A percentile compares a stretch with the other conserved stretches of the same genome.
These are phyloP conservation scores for Claviceps monticola DNA, from an alignment of 2,329 filamentous ascomycete species.

Conservation along the genomic window DNA sequence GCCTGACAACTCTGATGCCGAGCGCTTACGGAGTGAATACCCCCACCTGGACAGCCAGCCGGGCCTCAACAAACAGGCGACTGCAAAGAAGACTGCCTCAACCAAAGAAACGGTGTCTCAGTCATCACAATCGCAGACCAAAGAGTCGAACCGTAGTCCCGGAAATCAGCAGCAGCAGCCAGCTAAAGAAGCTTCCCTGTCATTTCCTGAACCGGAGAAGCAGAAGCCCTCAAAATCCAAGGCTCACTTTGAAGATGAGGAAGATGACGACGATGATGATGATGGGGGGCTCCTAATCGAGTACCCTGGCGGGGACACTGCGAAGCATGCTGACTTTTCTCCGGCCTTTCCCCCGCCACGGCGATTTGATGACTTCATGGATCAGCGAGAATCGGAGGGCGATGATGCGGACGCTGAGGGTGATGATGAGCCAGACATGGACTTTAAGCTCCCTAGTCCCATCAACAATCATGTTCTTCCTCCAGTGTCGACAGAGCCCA, in stretches of 20 bases:
- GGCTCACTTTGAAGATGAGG: slow-evolving; percentile 26
- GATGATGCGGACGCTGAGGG: slow-evolving; percentile 31
- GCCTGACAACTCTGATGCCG: slow-evolving; percentile 49
- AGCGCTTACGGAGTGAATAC: slow-evolving; percentile 51
- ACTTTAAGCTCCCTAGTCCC: slow-evolving; percentile 40
- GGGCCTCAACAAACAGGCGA: slow-evolving; percentile 13
- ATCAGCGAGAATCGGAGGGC: slow-evolving; percentile 31
- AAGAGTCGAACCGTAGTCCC: slow-evolving; percentile 14
- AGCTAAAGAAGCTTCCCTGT: slow-evolving; percentile 23
- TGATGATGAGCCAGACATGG: slow-evolving; percentile 33
- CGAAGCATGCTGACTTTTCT: slow-evolving; percentile 29
- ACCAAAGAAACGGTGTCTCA: slow-evolving; percentile 8
- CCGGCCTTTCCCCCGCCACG: slow-evolving; percentile 33
- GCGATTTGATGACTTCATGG: slow-evolving; percentile 40
- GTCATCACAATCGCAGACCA: slow-evolving; percentile 5
- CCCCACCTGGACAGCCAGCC: slow-evolving; percentile 41
- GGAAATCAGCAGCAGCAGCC: slow-evolving; percentile 24
- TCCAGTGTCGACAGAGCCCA: slow-evolving; percentile 9
- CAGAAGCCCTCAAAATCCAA: slow-evolving; percentile 19
- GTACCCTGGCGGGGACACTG: slow-evolving; percentile 38
- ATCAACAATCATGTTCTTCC: slow-evolving; percentile 28
- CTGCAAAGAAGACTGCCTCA: slow-evolving; percentile 13
- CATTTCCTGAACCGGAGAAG: slow-evolving; percentile 17
- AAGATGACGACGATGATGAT: slow-evolving; percentile 41
- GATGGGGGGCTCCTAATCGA: slow-evolving; percentile 45